Base-by-base conservation (phyloP, 1,284 basidiomycete species). In the Cystobasidiaceae sp. region DNA sequence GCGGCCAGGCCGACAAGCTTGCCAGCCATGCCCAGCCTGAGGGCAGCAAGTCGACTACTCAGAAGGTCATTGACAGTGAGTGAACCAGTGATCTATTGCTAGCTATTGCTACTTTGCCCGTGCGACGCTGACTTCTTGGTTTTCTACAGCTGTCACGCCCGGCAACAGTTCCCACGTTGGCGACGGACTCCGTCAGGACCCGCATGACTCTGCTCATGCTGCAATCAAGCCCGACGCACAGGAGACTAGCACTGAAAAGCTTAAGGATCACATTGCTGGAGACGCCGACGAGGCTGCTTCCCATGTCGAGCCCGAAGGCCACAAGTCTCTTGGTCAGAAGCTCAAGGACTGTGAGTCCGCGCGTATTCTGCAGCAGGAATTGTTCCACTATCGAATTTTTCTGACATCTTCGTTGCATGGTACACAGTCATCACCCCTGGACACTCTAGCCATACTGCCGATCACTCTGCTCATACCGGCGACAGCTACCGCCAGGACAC, bases 61-160 rank as follows among this genome's bases (percentile, higher is more conserved):
- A 64, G 52, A 64, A 64, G 52, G 33, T 56, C 44, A 49, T 64
- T 6, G 61, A 64, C 25, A 43, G 61, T 64, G 23, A 56, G 61
- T 27, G n/a, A 21, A 23, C 32, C 25, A 37, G n/a, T 30, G 27
- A 8, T 50, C 15, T 15, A 28, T 15, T 15, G 39, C n/a, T 39
- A 2, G 28, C 4, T n/a, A 8, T 5, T 21, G 30, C 19, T 13
- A 8, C 8, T 52, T 19, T n/a, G n/a, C 11, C 25, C 17, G 19
- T 43, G 8, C 8, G 11, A 46, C 39, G 11, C 44, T 54, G 51
- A 39, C 51, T 7, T 30, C 3, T 6, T 11, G 6, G 43, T 39
- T 8, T n/a, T 30, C 9, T 30, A 17, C 23, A 56, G 54, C 54
- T 28, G 23, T 56, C n/a, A 56, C 54, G 19, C 54, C 54, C 11